Conservation (phyloP, 768 basidiomycete species). For the Russula abietina region DNA sequence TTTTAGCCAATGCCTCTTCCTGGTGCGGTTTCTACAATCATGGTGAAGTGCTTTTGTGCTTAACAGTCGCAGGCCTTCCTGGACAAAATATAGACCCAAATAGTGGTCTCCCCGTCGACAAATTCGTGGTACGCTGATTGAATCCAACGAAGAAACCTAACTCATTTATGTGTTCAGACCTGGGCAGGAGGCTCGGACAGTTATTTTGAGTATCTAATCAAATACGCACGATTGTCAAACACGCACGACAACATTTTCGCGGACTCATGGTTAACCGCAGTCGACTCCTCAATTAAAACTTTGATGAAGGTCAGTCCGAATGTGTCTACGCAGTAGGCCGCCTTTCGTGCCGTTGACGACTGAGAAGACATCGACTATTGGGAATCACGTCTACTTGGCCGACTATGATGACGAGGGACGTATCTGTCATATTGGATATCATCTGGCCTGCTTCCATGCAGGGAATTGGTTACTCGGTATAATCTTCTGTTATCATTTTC, state of each 20-base stretch:
- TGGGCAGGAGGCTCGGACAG: conserved; percentile 68
- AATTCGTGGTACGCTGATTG: not conserved
- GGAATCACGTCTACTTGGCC: conserved; percentile 55
- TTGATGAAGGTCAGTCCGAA: conserved; percentile 45
- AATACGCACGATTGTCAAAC: conserved; percentile 61
- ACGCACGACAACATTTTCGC: conserved; percentile 56
- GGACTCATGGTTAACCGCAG: conserved; percentile 64
- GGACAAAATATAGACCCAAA: conserved; percentile 52
- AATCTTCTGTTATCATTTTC: not conserved
- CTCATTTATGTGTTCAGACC: conserved; percentile 37
- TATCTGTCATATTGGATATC: conserved; percentile 55
- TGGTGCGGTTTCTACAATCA: not conserved
- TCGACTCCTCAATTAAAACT: conserved; percentile 60
- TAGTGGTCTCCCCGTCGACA: not conserved
- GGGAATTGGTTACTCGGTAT: conserved; percentile 71
- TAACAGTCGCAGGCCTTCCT: conserved; percentile 42
- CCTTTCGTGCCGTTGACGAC: not conserved
- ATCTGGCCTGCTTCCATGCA: conserved; percentile 67
- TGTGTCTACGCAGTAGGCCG: accelerated
- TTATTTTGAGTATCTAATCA: conserved; percentile 75
- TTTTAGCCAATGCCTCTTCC: conserved; percentile 33
- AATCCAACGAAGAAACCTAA: not conserved
- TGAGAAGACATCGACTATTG: conserved; percentile 56
- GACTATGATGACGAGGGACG: conserved; percentile 46
- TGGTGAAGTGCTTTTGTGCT: conserved; percentile 6